phyloP scores from a whole-genome alignment of 2,329 filamentous ascomycete genomes.

The Lecanicillium sp. region DNA sequence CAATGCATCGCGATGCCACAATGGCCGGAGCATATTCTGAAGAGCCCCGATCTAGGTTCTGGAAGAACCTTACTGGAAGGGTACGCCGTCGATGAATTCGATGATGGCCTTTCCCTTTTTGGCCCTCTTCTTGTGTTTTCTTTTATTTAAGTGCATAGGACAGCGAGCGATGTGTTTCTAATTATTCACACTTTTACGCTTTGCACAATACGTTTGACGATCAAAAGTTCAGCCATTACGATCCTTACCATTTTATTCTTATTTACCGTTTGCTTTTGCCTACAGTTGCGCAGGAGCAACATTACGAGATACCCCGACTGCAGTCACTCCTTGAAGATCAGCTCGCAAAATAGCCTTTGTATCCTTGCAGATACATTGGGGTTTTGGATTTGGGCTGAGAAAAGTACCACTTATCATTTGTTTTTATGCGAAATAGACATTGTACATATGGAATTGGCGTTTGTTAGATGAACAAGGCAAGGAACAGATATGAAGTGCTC shows the following conservation, averaged over 20 bases:
- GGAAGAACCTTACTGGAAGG: constrained; percentile 40
- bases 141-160: constrained; percentile 1
- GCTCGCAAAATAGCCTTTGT: too few species aligned
- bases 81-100: constrained; percentile 20
- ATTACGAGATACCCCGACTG: constrained; percentile 19
- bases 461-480: too few species aligned
- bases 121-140: constrained; percentile 5
- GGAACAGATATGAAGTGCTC: too few species aligned
- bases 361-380: too few species aligned
- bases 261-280: constrained; percentile 7
- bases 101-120: not conserved
- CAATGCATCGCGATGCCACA: constrained; percentile 62
- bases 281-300: not conserved
- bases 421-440: too few species aligned
- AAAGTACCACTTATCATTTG: too few species aligned
- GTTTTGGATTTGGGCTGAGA: too few species aligned
- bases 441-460: too few species aligned
- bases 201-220: constrained; percentile 1
- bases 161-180: constrained; percentile 1
- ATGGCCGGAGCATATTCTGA: constrained; percentile 40
- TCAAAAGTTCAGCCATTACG: constrained; percentile 10
- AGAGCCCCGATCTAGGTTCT: constrained; percentile 37
- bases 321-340: constrained; percentile 18
- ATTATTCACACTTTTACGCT: not conserved
- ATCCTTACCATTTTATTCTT: constrained; percentile 9